Conservation (phyloP, 108 stramenopile species). For the Skeletonema potamos region DNA sequence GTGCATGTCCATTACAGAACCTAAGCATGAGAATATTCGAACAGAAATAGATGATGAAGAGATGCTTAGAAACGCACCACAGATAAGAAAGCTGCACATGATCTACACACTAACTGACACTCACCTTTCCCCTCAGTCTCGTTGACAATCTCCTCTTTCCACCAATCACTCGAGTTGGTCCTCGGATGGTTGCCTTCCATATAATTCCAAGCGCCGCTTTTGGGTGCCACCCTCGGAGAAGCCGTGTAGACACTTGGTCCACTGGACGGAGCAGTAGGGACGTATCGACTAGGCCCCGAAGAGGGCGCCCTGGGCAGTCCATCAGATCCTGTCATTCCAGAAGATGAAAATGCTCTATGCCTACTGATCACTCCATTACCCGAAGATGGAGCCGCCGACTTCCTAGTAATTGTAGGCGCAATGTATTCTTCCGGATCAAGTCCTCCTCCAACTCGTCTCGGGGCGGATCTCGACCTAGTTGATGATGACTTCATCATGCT, state of each 20-base stretch:
- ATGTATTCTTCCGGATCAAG: slow-evolving; percentile 43
- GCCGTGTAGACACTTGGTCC: background rate
- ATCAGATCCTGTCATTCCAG: background rate
- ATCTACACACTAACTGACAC: slow-evolving; percentile 5
- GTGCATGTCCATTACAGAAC: background rate
- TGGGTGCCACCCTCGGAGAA: background rate
- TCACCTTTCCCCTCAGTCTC: slow-evolving; percentile 27
- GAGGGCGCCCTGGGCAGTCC: slow-evolving; percentile 1
- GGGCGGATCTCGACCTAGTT: background rate
- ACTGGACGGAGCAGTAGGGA: background rate
- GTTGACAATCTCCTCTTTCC: slow-evolving; percentile 39
- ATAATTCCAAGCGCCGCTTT: slow-evolving; percentile 4
- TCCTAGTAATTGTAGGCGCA: background rate
- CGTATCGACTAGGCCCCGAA: slow-evolving; percentile 1
- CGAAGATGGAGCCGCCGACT: background rate
- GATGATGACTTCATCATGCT: background rate
- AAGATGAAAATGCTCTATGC: background rate
- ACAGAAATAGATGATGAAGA: background rate
- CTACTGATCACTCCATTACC: background rate
- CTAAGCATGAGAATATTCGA: background rate
- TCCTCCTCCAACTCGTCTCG: background rate
- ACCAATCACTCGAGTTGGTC: slow-evolving; percentile 29
- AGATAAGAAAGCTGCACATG: background rate
- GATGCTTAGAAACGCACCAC: background rate
- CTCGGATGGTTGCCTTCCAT: background rate